These are phyloP conservation scores for Filobasidium floriforme DNA, from an alignment of 768 basidiomycete genomes.

Conservation along the genomic window DNA sequence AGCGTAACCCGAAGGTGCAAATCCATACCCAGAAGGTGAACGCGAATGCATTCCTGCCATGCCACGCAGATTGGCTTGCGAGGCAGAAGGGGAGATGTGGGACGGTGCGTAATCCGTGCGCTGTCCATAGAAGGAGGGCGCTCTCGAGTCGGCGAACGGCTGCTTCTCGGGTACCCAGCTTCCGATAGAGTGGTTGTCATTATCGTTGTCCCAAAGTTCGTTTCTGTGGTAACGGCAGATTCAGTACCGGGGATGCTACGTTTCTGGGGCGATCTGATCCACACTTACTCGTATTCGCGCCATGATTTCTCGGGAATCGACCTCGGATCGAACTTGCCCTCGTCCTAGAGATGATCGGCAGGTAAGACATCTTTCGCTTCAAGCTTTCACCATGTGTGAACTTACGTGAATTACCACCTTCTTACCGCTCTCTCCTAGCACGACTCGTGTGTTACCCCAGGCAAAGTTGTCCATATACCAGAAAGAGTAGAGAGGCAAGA, in stretches of 20 bases:
- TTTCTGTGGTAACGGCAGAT: too few relatives aligned
- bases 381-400: constrained; percentile 21
- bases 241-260: too few relatives aligned
- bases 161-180: constrained; percentile 75
- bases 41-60: constrained; percentile 17
- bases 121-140: constrained; percentile 71
- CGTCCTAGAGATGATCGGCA: constrained; percentile 56
- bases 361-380: constrained; percentile 8
- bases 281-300: constrained; percentile 74
- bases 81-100: constrained; percentile 3
- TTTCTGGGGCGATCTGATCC: too few relatives aligned
- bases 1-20: constrained; percentile 7
- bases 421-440: constrained; percentile 89
- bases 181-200: constrained; percentile 78
- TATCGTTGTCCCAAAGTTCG: constrained; percentile 95
- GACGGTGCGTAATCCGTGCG: constrained; percentile 64
- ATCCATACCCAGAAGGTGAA: constrained; percentile 16
- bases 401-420: constrained; percentile 88
- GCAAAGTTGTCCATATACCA: constrained; percentile 95
- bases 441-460: constrained; percentile 82
- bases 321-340: constrained; percentile 92
- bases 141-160: constrained; percentile 49
- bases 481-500: constrained; percentile 89
- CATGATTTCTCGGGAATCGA: constrained; percentile 92
- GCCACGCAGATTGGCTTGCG: constrained; percentile 17